These are phyloP conservation scores for Canariomyces notabilis DNA, from an alignment of 2,329 filamentous ascomycete species.

Conservation along the genomic window DNA sequence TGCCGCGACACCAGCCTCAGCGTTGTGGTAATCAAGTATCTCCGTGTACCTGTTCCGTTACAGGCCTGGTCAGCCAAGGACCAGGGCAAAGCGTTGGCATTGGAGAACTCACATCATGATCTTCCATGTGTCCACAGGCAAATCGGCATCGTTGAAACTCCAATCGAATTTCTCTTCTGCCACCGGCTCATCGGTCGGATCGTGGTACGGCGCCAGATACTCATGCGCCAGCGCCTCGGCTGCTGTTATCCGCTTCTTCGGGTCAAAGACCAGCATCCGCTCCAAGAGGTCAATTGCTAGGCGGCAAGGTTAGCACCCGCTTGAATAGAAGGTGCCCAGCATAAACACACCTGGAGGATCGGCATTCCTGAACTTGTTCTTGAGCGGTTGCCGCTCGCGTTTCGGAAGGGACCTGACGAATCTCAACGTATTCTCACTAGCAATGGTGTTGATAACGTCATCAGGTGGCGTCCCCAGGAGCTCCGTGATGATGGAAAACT, in stretches of 20 bases:
- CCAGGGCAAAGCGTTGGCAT: not conserved
- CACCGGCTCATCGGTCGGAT: slow-evolving; percentile 91
- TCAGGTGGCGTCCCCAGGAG: slow-evolving; percentile 92
- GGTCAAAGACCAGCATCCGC: slow-evolving; percentile 96
- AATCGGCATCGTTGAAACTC: slow-evolving; percentile 97
- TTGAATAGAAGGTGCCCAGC: not conserved
- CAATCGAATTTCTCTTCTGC: slow-evolving; percentile 98
- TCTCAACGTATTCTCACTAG: slow-evolving; percentile 93
- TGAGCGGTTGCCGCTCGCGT: slow-evolving; percentile 81
- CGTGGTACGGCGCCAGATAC: slow-evolving; percentile 94
- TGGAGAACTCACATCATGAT: slow-evolving; percentile 85
- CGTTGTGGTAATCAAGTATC: slow-evolving; percentile 97
- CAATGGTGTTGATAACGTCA: slow-evolving; percentile 98
- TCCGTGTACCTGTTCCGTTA: slow-evolving; percentile 77
- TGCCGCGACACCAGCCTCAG: slow-evolving; percentile 51
- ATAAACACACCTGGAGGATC: slow-evolving; percentile 66
- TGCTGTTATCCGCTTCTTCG: slow-evolving; percentile 90
- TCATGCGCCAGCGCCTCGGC: slow-evolving; percentile 81
- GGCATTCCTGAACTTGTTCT: slow-evolving; percentile 90
- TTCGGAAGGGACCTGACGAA: slow-evolving; percentile 97
- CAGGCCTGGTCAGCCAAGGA: slow-evolving; percentile 19
- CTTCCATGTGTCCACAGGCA: slow-evolving; percentile 99
- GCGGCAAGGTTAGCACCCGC: slow-evolving; percentile 12
- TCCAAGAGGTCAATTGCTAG: slow-evolving; percentile 88
- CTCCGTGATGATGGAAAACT: slow-evolving; percentile 99